Conservation (phyloP, 2,329 filamentous ascomycete genomes). For the Exophiala lecanii-corni region DNA sequence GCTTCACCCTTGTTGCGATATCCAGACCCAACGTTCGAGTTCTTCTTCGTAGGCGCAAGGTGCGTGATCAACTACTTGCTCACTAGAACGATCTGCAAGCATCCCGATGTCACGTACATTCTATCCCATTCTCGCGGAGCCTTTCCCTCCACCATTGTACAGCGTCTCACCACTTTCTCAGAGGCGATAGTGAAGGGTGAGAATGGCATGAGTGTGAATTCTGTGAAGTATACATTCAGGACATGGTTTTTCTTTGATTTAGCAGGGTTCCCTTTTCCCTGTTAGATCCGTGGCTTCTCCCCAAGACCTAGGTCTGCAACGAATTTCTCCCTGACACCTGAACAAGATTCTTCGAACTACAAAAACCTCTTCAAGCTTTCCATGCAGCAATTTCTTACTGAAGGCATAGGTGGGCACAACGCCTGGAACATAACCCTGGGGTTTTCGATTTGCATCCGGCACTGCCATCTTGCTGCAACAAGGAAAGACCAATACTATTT, state of each 20-base stretch:
- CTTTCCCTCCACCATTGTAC: conserved; percentile 31
- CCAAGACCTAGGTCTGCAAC: too few relatives aligned
- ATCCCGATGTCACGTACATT: conserved; percentile 44
- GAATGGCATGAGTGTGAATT: conserved; percentile 1
- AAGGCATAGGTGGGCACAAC: too few relatives aligned
- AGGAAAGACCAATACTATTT: too few relatives aligned
- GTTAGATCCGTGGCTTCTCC: conserved; percentile 34
- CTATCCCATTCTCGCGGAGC: conserved; percentile 46
- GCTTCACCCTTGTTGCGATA: conserved; percentile 5
- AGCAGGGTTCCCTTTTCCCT: conserved; percentile 12
- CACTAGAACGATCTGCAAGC: conserved; percentile 41
- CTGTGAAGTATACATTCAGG: conserved; percentile 7
- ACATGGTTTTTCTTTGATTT: conserved; percentile 15
- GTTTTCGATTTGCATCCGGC: too few relatives aligned
- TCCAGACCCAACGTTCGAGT: conserved; percentile 27
- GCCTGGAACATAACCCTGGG: too few relatives aligned
- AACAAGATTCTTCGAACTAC: too few relatives aligned
- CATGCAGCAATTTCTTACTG: too few relatives aligned
- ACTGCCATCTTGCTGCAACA: too few relatives aligned
- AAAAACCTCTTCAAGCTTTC: too few relatives aligned
- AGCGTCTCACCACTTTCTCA: conserved; percentile 7
- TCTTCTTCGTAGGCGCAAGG: conserved; percentile 50
- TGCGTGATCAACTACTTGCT: conserved; percentile 46
- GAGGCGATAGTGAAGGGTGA: background rate
- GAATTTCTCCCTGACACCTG: too few relatives aligned